Evolutionary conservation across 129 eudicot genomes (phyloP).

Genomic region (Heracleum sosnowskyi): DNA sequence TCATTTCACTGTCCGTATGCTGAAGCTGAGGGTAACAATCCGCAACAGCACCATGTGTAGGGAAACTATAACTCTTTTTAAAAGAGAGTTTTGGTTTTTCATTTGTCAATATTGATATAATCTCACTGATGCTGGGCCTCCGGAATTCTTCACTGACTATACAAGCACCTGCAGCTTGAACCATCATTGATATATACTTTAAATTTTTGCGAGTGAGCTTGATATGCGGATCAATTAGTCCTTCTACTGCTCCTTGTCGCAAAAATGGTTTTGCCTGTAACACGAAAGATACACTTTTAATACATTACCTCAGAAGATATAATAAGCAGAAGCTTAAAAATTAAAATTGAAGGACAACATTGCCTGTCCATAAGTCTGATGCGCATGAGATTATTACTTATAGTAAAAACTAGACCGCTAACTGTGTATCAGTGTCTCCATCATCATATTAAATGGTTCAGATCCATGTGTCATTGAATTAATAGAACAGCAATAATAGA

Average conservation of each 20-base stretch:
- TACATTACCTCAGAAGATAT: background rate
- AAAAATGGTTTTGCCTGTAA: constrained; percentile 82
- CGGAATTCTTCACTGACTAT: constrained; percentile 69
- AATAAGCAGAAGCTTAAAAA: background rate
- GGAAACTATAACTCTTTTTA: constrained; percentile 26
- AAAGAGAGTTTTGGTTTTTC: constrained; percentile 19
- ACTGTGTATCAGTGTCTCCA: background rate
- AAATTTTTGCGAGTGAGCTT: constrained; percentile 44
- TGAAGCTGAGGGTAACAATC: constrained; percentile 43
- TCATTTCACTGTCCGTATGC: constrained; percentile 62
- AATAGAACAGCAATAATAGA: background rate
- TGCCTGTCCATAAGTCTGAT: background rate
- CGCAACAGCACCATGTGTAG: constrained; percentile 21
- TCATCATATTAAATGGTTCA: background rate
- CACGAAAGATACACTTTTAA: background rate
- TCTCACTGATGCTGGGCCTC: constrained; percentile 56
- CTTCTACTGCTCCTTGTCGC: constrained; percentile 57
- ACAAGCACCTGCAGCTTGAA: constrained; percentile 78
- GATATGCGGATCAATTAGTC: constrained; percentile 61
- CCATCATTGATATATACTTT: constrained; percentile 56
- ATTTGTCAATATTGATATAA: constrained; percentile 50
- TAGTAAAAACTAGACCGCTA: background rate
- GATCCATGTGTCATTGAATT: background rate
- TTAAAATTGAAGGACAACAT: background rate
- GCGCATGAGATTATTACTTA: background rate